phyloP scores from a whole-genome alignment of 2,329 filamentous ascomycete species.

The Hypomyces perniciosus region DNA sequence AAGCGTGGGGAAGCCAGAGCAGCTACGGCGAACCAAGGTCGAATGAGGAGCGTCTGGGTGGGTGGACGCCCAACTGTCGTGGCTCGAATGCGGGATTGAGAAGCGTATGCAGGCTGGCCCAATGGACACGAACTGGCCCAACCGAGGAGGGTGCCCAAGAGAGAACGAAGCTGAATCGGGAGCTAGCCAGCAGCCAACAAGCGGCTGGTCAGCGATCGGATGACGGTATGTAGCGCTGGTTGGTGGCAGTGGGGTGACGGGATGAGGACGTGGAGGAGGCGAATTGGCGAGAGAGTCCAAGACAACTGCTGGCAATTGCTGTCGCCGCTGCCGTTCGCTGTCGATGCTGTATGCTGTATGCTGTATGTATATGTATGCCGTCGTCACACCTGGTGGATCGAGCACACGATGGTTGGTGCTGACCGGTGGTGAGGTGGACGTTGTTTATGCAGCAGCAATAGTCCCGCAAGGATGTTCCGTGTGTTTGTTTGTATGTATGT shows the following conservation, averaged over 20 bases:
- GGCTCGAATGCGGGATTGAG: constrained; percentile 34
- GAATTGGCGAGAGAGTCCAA: not conserved
- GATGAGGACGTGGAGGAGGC: constrained; percentile 2
- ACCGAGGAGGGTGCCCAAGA: constrained; percentile 19
- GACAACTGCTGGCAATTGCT: not conserved
- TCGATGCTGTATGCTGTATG: not conserved
- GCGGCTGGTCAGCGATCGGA: not conserved
- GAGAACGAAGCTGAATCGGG: constrained; percentile 1
- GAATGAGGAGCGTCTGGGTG: constrained; percentile 28
- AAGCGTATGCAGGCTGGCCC: constrained; percentile 33
- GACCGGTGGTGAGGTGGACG: too few species aligned
- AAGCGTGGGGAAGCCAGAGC: constrained; percentile 29
- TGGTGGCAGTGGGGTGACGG: not conserved
- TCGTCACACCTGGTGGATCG: too few species aligned
- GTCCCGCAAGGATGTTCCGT: too few species aligned
- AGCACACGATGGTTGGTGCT: too few species aligned
- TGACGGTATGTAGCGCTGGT: not conserved
- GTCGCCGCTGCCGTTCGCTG: not conserved
- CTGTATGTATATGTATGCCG: constrained; percentile 2
- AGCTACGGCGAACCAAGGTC: constrained; percentile 26
- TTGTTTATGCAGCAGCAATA: too few species aligned
- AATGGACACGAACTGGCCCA: constrained; percentile 27
- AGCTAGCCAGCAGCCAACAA: not conserved
- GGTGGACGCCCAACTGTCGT: constrained; percentile 28
- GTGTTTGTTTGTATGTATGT: too few species aligned